Percentiles rank a stretch among this genome's conserved stretches.
Evolutionary conservation across 805 yeast genomes (phyloP).

Genomic region (Torulaspora microellipsoides): DNA sequence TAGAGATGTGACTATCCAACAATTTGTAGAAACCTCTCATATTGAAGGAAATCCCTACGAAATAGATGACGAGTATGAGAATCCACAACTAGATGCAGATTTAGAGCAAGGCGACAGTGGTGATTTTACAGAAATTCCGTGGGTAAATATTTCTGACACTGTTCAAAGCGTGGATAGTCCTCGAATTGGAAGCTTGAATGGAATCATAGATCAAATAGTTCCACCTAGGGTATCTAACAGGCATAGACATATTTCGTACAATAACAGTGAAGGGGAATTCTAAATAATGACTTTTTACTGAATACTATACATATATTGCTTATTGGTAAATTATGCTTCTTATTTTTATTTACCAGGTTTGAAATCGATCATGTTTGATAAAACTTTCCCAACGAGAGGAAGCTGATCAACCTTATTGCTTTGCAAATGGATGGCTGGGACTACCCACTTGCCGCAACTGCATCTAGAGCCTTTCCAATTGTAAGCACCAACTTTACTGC

Average conservation of each 20-base stretch:
- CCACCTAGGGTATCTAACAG: slow-evolving; percentile 16
- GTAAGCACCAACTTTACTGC: slow-evolving; percentile 82
- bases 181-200: slow-evolving; percentile 14
- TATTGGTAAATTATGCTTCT: no score
- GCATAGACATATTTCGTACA: slow-evolving; percentile 15
- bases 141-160: slow-evolving; percentile 17
- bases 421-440: slow-evolving; percentile 83
- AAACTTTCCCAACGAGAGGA: slow-evolving; percentile 14
- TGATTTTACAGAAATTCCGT: slow-evolving; percentile 15
- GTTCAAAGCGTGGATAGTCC: slow-evolving; percentile 14
- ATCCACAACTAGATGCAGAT: slow-evolving; percentile 38
- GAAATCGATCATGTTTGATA: slow-evolving; percentile 27
- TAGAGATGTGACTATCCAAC: slow-evolving; percentile 19
- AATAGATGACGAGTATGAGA: slow-evolving; percentile 26
- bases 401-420: slow-evolving; percentile 75
- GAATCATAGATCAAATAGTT: slow-evolving; percentile 7
- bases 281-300: neutral
- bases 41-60: slow-evolving; percentile 20
- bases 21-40: slow-evolving; percentile 24
- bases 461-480: slow-evolving; percentile 94
- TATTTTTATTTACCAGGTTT: slow-evolving; percentile 3
- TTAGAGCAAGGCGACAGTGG: slow-evolving; percentile 29
- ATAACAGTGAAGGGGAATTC: slow-evolving; percentile 5
- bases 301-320: neutral
- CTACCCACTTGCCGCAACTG: slow-evolving; percentile 93